phyloP scores from a whole-genome alignment of 73 alveolate species.

The Paramecium sexaurelia region DNA sequence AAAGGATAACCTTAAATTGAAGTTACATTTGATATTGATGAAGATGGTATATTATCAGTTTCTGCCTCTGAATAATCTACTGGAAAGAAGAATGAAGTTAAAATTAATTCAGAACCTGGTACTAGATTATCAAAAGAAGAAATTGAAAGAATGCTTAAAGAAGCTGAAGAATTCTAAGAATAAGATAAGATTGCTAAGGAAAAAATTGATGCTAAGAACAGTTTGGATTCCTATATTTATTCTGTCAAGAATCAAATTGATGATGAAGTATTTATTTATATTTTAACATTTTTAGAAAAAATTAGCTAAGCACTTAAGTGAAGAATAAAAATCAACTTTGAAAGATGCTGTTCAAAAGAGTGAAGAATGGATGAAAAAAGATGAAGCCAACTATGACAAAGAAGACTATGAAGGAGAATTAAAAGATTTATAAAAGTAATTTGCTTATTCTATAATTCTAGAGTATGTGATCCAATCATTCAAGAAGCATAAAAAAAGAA shows the following conservation, averaged over 20 bases:
- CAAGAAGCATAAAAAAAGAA: conserved; percentile 13
- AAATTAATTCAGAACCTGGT: conserved; percentile 68
- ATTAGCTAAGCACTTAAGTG: conserved; percentile 63
- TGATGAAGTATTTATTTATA: conserved; percentile 44
- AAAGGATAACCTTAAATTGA: conserved; percentile 96
- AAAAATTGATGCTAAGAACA: conserved; percentile 75
- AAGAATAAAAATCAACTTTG: conserved; percentile 69
- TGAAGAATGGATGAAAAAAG: conserved; percentile 75
- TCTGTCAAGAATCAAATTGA: conserved; percentile 70
- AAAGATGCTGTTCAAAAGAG: conserved; percentile 75
- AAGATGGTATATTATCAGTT: conserved; percentile 85
- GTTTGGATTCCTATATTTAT: conserved; percentile 70
- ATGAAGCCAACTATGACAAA: conserved; percentile 64
- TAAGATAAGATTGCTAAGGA: conserved; percentile 75
- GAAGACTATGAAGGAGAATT: conserved; percentile 67
- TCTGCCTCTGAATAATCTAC: conserved; percentile 88
- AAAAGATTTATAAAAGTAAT: conserved; percentile 60
- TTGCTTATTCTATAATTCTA: neutral
- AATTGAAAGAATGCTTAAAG: conserved; percentile 75
- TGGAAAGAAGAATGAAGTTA: conserved; percentile 75
- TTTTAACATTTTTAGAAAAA: conserved; percentile 23
- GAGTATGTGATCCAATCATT: conserved; percentile 54
- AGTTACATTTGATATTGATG: conserved; percentile 93
- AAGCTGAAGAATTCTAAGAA: conserved; percentile 73
- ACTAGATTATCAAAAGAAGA: conserved; percentile 67